These are phyloP conservation scores for Eimeria necatrix DNA, from an alignment of 169 alveolate species.

Conservation along the genomic window DNA sequence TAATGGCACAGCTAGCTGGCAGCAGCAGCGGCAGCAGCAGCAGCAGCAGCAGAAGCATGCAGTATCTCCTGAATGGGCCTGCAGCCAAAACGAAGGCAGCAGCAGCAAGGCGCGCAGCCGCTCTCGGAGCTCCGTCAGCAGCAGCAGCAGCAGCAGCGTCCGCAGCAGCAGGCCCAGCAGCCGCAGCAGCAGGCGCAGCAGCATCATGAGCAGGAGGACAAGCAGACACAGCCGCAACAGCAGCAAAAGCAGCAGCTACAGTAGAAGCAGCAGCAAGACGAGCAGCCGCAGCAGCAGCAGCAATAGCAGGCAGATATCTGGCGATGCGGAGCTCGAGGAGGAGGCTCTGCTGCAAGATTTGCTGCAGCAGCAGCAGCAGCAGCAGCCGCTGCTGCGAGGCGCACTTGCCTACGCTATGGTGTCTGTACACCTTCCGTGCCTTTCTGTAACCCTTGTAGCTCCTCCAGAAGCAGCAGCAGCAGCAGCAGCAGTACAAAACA, in stretches of 20 bases:
- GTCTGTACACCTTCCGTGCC: not conserved
- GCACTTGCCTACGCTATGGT: constrained; percentile 17
- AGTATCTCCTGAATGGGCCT: not conserved
- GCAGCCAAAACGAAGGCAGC: not conserved
- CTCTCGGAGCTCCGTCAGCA: constrained; percentile 16
- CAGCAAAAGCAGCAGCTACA: not conserved
- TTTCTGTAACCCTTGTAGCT: constrained; percentile 28
- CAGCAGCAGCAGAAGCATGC: constrained; percentile 6
- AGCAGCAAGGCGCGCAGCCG: not conserved
- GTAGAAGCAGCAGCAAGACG: constrained; percentile 12
- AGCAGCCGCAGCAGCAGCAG: constrained; percentile 56
- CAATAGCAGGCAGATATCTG: not conserved
- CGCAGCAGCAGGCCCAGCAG: not conserved
- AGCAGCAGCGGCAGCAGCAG: constrained; percentile 40
- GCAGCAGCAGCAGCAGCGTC: no score
- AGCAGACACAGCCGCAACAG: not conserved
- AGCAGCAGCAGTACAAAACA: constrained; percentile 11
- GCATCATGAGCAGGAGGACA: not conserved
- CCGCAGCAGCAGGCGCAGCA: not conserved
- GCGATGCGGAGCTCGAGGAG: not conserved
- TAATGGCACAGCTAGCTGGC: not conserved
- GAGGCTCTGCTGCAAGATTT: constrained; percentile 17
- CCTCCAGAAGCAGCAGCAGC: constrained; percentile 37
- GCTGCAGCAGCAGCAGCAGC: constrained; percentile 69
- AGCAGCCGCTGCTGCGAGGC: constrained; percentile 51